Base-by-base conservation (phyloP, 2,329 filamentous ascomycete genomes). In the Colletotrichum sidae region DNA sequence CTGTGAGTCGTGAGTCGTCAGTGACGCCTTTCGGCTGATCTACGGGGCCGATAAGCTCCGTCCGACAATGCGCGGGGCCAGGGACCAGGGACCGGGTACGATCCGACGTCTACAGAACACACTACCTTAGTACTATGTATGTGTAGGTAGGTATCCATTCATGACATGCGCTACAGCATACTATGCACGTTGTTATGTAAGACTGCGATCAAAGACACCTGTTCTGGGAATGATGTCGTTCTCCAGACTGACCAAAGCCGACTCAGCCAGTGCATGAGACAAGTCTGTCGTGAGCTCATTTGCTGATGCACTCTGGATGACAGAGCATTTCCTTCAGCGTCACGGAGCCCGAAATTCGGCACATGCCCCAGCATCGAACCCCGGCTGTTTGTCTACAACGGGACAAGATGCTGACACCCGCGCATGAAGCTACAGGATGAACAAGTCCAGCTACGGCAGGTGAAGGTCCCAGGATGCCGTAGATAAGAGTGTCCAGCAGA, bases 21-120 rank as follows among this genome's bases (percentile, higher is more conserved):
- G 42, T 58, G 55, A 44, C 55, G 46, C 46, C 45, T 58, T 51
- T 58, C 55, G 55, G 55, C 55, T 58, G 54, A 58, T 58, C 55
- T 58, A 51, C 55, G 55, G 55, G n/a, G 11, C 35, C 38, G 55
- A 33, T n/a, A 58, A 46, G 42, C 42, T n/a, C 42, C 42, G 42
- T 44, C 15, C 1, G 25, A 46, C 15, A 15, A 10, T 11, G 8
- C 8, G 44, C 8, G 44, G 9, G 2, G n/a, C 11, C 44, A 46
- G 25, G 25, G 25, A 25, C 25, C 25, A 25, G 25, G 25, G 25
- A 25, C 25, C 25, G 25, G 25, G 25, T 25, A 25, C 25, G 25
- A 25, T 25, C 25, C 25, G 25, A 25, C 25, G 25, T 25, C 25
- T 17, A 17, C 25, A 5, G 25, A 25, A 25, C 25, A 25, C 3